phyloP scores from a whole-genome alignment of 495 filamentous ascomycete species.

The Lasiosphaeria ovina region DNA sequence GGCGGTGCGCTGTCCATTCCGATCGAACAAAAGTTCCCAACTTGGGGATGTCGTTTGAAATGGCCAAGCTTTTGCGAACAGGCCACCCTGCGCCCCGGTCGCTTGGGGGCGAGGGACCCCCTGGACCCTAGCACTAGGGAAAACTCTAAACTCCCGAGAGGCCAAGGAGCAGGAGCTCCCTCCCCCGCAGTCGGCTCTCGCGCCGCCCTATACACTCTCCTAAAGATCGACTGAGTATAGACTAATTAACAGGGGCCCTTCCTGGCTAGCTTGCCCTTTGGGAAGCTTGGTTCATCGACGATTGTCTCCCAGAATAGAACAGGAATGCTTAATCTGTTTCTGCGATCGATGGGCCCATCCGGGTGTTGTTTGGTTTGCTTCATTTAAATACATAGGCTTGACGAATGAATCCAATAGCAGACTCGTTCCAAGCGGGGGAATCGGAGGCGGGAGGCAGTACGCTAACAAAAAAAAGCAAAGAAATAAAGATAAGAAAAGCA shows the following conservation, averaged over 20 bases:
- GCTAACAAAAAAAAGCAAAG: too few species aligned
- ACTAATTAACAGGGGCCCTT: background rate
- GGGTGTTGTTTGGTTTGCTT: too few species aligned
- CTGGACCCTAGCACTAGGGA: background rate
- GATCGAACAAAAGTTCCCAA: background rate
- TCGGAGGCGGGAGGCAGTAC: background rate
- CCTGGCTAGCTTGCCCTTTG: background rate
- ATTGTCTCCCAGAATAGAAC: background rate
- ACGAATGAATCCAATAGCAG: background rate
- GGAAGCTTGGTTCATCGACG: background rate
- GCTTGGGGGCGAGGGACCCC: background rate
- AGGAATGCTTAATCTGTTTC: background rate
- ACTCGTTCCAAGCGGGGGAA: constrained; percentile 1
- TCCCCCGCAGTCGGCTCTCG: too few species aligned
- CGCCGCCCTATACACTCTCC: too few species aligned
- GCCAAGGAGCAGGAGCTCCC: too few species aligned
- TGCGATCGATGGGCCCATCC: too few species aligned
- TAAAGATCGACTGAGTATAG: too few species aligned
- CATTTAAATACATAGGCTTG: background rate
- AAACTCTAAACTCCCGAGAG: background rate
- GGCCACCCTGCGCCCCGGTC: background rate
- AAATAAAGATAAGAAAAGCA: background rate
- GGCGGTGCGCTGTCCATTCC: too few species aligned
- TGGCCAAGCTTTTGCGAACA: constrained; percentile 3
- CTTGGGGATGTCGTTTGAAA: background rate